Evolutionary conservation across 495 filamentous ascomycete genomes (phyloP), one percentile per base, ranked within the genome.

Genomic region (Penicillium ucsense): DNA sequence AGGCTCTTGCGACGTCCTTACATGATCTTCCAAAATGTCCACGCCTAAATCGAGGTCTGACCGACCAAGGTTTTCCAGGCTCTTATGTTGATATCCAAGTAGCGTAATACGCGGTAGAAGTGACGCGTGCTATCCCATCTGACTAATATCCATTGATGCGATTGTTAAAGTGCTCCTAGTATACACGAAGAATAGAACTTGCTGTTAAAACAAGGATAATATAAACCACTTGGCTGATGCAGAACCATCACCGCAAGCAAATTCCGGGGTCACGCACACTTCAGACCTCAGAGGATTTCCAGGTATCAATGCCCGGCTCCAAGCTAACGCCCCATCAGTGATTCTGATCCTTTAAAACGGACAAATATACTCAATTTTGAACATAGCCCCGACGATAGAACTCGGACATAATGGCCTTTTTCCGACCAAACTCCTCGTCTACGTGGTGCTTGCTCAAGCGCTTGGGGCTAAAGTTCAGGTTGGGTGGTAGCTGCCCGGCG

Each of bases 381-480:
- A 64, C 5, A 20, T 20, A 20, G 20, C 79, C 81, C 43, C 80
- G 70, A 52, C 76, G 70, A 57, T 76, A 66, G 37, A 94, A 74
- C 67, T 85, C 84, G 59, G 78, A 60, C 58, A 86, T 78, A 57
- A 94, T 89, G 31, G 89, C 55, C 78, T 94, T 92, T 81, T 83
- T 88, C 53, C 91, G 77, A 4, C 91, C 91, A 28, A 91, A 54
- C 51, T 77, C 76, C 61, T 77, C 81, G 64, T 94, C 87, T 62
- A 79, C 79, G 65, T 89, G 77, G 41, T 79, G 76, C 27, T 75
- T 76, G 20, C 78, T 85, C 43, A 84, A 67, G 52, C 82, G 79
- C 47, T 72, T 72, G 4, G 60, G 52, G 44, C 70, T 74, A 7
- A 94, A 65, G 52, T 73, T 76, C 37, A 96, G 82, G 60, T 95